Conservation (phyloP, 768 basidiomycete genomes). For the Suillus plorans region DNA sequence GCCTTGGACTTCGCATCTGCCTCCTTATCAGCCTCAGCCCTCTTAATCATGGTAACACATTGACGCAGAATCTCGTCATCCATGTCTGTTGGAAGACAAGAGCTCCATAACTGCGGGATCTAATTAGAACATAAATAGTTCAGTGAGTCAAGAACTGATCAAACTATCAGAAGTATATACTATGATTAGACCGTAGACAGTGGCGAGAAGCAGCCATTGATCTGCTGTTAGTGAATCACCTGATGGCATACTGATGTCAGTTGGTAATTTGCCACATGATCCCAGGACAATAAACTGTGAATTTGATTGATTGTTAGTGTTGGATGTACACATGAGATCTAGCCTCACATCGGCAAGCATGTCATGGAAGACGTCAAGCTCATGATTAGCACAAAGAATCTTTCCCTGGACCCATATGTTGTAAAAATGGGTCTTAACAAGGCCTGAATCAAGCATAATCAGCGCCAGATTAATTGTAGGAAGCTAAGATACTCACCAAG, state of each 20-base stretch:
- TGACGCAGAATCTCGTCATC: no score
- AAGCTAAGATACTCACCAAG: no score
- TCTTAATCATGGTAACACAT: no score
- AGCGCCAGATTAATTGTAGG: no score
- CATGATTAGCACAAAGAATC: constrained; percentile 12
- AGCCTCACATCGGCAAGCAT: neutral
- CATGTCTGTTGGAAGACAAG: constrained; percentile 9
- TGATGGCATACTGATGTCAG: constrained; percentile 29
- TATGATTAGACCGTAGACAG: constrained; percentile 25
- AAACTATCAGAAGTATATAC: constrained; percentile 10
- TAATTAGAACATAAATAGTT: constrained; percentile 9
- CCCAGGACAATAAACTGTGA: neutral
- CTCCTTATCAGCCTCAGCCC: no score
- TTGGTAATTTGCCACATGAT: constrained; percentile 16
- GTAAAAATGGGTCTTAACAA: constrained; percentile 4
- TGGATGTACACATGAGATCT: neutral
- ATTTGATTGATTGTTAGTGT: no score
- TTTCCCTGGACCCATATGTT: constrained; percentile 26
- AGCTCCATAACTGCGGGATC: constrained; percentile 28
- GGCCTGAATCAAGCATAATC: no score
- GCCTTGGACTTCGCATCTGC: neutral
- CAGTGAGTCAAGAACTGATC: no score
- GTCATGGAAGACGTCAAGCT: neutral
- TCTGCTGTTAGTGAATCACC: constrained; percentile 37
- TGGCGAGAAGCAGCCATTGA: constrained; percentile 31